Percentiles rank a stretch among this genome's conserved stretches.
These are phyloP conservation scores for Ambispora gerdemannii DNA, from an alignment of 192 early-diverging fungal species.

Conservation along the genomic window DNA sequence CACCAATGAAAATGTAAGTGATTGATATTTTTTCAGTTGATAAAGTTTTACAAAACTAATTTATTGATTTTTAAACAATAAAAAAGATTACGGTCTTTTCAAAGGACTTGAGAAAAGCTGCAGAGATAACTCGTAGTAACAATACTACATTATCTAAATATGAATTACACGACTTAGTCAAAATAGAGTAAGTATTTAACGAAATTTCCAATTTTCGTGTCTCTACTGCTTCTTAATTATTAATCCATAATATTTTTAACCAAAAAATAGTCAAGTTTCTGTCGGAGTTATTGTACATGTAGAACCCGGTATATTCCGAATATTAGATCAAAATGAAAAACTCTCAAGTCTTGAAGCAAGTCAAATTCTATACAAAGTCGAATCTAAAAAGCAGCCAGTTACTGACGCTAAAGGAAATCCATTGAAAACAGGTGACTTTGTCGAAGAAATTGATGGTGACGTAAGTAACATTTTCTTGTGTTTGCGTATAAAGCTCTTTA, in stretches of 20 bases:
- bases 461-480: conserved; percentile 32
- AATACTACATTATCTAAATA: conserved; percentile 59
- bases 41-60: no score
- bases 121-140: conserved; percentile 62
- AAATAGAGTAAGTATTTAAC: conserved; percentile 58
- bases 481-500: not conserved
- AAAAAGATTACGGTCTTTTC: conserved; percentile 77
- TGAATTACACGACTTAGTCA: conserved; percentile 87
- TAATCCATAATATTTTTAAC: not conserved
- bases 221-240: not conserved
- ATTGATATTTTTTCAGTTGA: no score
- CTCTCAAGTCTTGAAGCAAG: conserved; percentile 60
- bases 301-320: conserved; percentile 67
- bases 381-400: conserved; percentile 51
- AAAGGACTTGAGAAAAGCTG: conserved; percentile 78
- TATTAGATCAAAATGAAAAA: conserved; percentile 76
- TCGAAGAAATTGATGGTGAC: conserved; percentile 66
- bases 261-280: conserved; percentile 51
- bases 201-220: conserved; percentile 21
- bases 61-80: no score
- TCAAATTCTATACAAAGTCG: conserved; percentile 71
- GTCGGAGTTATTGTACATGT: conserved; percentile 82
- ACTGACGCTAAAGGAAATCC: conserved; percentile 51
- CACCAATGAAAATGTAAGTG: conserved; percentile 50
- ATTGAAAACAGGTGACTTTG: conserved; percentile 67